These are phyloP conservation scores for Ajuga chamaepitys DNA, from an alignment of 257 asterid species.

Conservation along the genomic window DNA sequence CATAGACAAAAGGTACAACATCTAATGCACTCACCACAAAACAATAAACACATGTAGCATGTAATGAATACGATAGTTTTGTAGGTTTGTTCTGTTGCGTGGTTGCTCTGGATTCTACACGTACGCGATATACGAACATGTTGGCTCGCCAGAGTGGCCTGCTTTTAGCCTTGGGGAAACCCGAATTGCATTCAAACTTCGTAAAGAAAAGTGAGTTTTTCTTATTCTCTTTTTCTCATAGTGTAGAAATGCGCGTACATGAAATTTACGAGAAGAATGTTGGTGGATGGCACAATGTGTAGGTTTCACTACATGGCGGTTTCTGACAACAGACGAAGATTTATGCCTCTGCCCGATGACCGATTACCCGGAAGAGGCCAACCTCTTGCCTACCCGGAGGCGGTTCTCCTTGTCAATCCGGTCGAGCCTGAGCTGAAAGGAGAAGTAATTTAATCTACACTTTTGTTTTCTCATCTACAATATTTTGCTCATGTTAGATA, in stretches of 20 bases:
- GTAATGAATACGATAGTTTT: conserved; percentile 5
- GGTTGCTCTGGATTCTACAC: conserved; percentile 88
- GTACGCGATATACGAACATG: conserved; percentile 79
- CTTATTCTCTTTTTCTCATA: background rate
- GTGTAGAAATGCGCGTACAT: background rate
- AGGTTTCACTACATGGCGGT: conserved; percentile 83
- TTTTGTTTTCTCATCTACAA: background rate
- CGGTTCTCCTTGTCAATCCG: conserved; percentile 77
- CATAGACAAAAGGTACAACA: conserved; percentile 64
- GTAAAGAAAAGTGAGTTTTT: conserved; percentile 62
- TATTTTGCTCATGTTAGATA: background rate
- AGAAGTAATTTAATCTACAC: conserved; percentile 39
- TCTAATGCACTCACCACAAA: background rate
- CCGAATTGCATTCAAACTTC: conserved; percentile 85
- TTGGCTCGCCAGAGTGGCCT: conserved; percentile 82
- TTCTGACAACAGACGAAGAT: conserved; percentile 65
- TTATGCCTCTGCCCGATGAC: conserved; percentile 78
- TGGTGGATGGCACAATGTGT: conserved; percentile 1
- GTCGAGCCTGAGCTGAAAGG: conserved; percentile 78
- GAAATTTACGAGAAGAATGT: background rate
- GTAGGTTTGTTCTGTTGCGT: conserved; percentile 72
- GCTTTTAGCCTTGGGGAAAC: conserved; percentile 91
- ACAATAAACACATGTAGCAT: too few species aligned
- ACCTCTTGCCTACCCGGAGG: conserved; percentile 80
- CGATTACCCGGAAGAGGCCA: conserved; percentile 73